Base-by-base conservation (phyloP, 768 basidiomycete species). In the Chlorophyllum brunneum region DNA sequence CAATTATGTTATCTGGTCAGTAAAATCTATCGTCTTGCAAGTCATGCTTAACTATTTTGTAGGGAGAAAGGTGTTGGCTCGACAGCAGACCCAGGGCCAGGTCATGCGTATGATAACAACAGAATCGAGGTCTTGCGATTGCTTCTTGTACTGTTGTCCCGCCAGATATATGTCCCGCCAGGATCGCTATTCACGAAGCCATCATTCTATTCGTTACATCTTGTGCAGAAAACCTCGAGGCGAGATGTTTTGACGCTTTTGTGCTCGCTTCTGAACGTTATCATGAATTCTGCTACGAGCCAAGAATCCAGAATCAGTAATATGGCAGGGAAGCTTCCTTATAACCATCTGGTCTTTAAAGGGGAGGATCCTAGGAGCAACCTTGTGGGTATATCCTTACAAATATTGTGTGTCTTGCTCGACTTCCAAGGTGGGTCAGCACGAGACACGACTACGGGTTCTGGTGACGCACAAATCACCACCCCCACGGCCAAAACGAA, bases 51-150 rank as follows among this genome's bases (percentile, higher is more conserved):
- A 27, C n/a, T 18, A 16, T 18, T 22, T 27, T n/a, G 34, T 51
- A 94, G 95, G 95, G 93, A 97, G 74, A 92, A 88, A 62, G 95
- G 95, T 10, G 81, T 99, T 20, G 95, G 97, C 10, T 92, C 92
- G 2, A 91, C 92, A 2, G 73, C 79, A 31, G 86, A 90, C 63
- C 78, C 82, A 6, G 85, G 85, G 0, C 73, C 82, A 6, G 78
- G 70, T 59, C 78, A 78, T 57, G 73, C 75, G 22, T 79, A 83
- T 48, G 92, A 97, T 62, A 73, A 70, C 46, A 92, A 94, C 72
- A 93, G 88, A 64, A 83, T 82, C 2, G 94, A 98, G 71, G 87
- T 98, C 31, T 75, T 98, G 0, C 89, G 92, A 23, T 82, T 98
- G 34, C 75, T 98, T 39, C 83, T 94, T 33, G 80, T 97, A 45